Evolutionary conservation across 2,329 filamentous ascomycete species (phyloP).

Genomic region (Podosphaera xanthii): DNA sequence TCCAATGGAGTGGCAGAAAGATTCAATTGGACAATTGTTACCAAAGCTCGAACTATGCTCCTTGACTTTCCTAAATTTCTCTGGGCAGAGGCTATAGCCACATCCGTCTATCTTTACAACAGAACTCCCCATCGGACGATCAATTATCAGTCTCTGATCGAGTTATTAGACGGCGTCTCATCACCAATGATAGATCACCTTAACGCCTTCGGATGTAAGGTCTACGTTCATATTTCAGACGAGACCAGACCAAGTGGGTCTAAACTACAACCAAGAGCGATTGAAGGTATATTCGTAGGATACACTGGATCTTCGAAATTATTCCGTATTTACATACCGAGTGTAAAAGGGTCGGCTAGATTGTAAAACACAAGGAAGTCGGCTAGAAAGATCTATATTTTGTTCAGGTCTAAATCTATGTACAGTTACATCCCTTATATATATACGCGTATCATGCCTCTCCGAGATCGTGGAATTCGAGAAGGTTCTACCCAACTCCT

Average conservation of each 20-base stretch:
- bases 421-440: too few species aligned
- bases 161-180: background rate
- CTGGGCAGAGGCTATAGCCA: background rate
- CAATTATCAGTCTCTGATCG: background rate
- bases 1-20: background rate
- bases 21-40: background rate
- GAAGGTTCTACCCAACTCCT: too few species aligned
- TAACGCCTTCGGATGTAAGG: background rate
- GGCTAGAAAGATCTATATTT: too few species aligned
- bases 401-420: too few species aligned
- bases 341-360: too few species aligned
- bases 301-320: background rate
- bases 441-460: too few species aligned
- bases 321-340: background rate
- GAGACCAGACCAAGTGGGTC: background rate
- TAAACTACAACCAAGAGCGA: background rate
- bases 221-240: background rate
- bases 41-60: background rate
- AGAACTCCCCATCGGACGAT: background rate
- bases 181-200: background rate
- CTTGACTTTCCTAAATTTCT: background rate
- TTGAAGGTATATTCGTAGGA: background rate
- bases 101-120: background rate
- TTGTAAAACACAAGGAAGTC: too few species aligned
- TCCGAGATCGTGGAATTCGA: too few species aligned